These are phyloP conservation scores for Brassica balearica DNA, from an alignment of 441 rosid genomes.

Conservation along the genomic window DNA sequence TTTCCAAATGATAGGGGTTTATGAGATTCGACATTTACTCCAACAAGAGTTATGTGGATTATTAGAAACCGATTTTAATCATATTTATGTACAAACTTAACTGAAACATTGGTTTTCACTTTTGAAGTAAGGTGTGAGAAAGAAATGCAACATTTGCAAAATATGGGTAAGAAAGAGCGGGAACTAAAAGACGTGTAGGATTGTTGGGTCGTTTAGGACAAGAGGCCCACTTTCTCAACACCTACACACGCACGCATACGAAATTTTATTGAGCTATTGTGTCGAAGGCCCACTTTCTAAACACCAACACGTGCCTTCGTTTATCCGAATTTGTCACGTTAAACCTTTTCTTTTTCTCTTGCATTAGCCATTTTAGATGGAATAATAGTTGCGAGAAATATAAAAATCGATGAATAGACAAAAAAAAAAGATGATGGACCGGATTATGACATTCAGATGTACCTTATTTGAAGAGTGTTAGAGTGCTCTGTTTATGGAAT, in stretches of 20 bases:
- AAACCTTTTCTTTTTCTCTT: not conserved
- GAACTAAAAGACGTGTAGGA: slow-evolving; percentile 5
- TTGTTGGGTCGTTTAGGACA: slow-evolving; percentile 25
- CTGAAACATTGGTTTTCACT: not conserved
- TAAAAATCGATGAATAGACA: not conserved
- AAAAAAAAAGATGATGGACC: slow-evolving; percentile 35
- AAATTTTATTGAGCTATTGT: slow-evolving; percentile 8
- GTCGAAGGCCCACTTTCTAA: slow-evolving; percentile 9
- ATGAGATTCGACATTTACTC: not conserved
- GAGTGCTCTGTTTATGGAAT: slow-evolving; percentile 27
- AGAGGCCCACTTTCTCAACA: slow-evolving; percentile 18
- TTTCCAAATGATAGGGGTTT: no score
- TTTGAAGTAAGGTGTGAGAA: not conserved
- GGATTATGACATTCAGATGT: slow-evolving; percentile 42
- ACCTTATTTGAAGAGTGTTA: slow-evolving; percentile 43
- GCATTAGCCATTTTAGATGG: not conserved
- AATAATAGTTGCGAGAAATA: not conserved
- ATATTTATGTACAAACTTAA: not conserved
- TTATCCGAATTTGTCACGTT: not conserved
- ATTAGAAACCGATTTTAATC: not conserved
- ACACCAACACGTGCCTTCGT: not conserved
- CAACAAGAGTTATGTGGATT: not conserved
- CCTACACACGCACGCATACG: slow-evolving; percentile 17
- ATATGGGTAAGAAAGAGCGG: slow-evolving; percentile 5
- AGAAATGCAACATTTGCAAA: slow-evolving; percentile 6